These are phyloP conservation scores for Candida hungchunana DNA, from an alignment of 805 yeast genomes.

Conservation along the genomic window DNA sequence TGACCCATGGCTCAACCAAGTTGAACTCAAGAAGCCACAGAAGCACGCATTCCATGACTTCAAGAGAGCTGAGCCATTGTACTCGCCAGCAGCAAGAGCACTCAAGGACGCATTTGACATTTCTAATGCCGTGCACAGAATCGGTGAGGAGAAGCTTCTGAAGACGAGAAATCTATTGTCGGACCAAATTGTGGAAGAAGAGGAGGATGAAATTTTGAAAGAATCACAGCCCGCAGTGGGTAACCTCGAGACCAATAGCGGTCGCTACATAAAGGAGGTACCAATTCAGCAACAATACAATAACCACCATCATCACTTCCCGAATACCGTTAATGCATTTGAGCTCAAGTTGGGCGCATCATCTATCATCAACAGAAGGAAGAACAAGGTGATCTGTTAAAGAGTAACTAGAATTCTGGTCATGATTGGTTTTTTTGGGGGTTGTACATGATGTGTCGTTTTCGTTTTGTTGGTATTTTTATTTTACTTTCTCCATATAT, in stretches of 20 bases:
- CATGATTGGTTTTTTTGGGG: no score
- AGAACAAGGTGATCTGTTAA: conserved; percentile 22
- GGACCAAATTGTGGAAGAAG: conserved; percentile 24
- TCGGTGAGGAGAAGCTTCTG: conserved; percentile 24
- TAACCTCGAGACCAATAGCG: conserved; percentile 19
- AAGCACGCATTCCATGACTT: conserved; percentile 18
- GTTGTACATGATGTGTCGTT: no score
- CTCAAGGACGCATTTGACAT: conserved; percentile 84
- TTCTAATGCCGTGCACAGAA: conserved; percentile 78
- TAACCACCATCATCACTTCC: conserved; percentile 8
- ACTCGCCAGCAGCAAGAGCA: conserved; percentile 74
- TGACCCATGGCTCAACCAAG: conserved; percentile 62
- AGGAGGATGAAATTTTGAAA: conserved; percentile 20
- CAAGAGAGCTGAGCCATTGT: conserved; percentile 29
- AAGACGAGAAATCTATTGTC: conserved; percentile 10
- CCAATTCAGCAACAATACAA: conserved; percentile 13
- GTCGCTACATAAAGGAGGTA: conserved; percentile 17
- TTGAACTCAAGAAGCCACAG: conserved; percentile 23
- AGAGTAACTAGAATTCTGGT: no score
- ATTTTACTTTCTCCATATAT: no score
- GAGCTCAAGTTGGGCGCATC: conserved; percentile 35
- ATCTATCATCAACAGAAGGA: conserved; percentile 39
- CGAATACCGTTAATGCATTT: conserved; percentile 26
- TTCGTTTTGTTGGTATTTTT: no score
- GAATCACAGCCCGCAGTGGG: conserved; percentile 9